Evolutionary conservation across 306 rosid genomes (phyloP).

Genomic region (Cucumis sativus): DNA sequence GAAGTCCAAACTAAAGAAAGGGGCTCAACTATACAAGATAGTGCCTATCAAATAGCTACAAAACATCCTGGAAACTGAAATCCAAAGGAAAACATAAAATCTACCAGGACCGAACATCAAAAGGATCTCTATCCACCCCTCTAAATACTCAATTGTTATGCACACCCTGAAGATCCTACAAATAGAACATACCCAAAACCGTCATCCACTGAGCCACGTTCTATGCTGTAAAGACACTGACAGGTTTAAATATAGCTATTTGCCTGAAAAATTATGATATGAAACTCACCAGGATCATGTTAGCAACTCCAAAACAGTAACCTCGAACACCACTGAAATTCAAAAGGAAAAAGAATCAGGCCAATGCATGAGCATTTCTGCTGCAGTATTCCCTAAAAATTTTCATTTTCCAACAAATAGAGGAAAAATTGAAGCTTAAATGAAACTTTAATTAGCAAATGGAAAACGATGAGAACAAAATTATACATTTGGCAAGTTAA

Average conservation of each 20-base stretch:
- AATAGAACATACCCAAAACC: not conserved
- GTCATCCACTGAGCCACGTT: not conserved
- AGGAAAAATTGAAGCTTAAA: not conserved
- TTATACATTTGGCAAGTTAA: not conserved
- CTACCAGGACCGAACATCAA: no score
- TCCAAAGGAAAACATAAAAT: no score
- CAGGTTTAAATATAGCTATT: not conserved
- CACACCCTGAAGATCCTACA: no score
- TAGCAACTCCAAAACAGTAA: conserved; percentile 84
- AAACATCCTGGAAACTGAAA: no score
- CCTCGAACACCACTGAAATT: conserved; percentile 86
- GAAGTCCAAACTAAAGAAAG: no score
- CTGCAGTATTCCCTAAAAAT: not conserved
- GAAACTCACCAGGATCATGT: conserved; percentile 81
- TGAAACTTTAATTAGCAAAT: not conserved
- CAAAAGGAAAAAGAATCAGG: conserved; percentile 20
- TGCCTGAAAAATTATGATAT: not conserved
- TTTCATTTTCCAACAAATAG: conserved; percentile 3
- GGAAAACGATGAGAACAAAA: not conserved
- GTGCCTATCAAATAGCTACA: no score
- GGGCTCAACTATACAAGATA: no score
- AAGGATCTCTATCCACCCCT: no score
- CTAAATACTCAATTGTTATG: no score
- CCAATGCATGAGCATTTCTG: conserved; percentile 12
- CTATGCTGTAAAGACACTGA: not conserved